Evolutionary conservation across 176 grass and related monocot genomes (phyloP), one percentile per base, ranked within the genome.

Genomic region (Juncus effusus): DNA sequence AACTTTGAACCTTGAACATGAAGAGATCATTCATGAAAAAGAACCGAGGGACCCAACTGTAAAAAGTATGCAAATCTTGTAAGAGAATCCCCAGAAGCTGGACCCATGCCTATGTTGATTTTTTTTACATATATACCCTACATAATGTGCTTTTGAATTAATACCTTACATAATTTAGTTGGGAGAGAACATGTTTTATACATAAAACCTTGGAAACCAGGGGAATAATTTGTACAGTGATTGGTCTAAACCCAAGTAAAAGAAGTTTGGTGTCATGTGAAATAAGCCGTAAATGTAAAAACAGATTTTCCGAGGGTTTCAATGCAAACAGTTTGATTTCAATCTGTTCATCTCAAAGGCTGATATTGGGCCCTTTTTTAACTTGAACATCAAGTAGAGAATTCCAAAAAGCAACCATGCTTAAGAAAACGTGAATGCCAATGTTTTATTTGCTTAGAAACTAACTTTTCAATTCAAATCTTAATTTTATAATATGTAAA

Each of bases 371-470:
- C 54, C 54, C 42, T 72, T 59, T 54, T 36, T 53, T 72, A 59
- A 55, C 54, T 69, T 42, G 12, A 13, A 44, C 50, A 59, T 59
- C 38, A 72, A 72, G 68, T 42, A 41, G 35, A 71, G 53, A 70
- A 70, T 70, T 40, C 55, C 37, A 19, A 13, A 72, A 36, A 59
- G 28, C 68, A 59, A 72, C 14, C 54, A 58, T 72, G 53, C 37
- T 13, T 16, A 13, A 57, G 4, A 57, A 57, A 72, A 72, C 7
- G 38, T 42, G 42, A 59, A n/a, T 45, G 57, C 11, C 39, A 12
- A 52, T 72, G 54, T 42, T 59, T 72, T 16, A 44, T 40, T 42
- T 57, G 54, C 66, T 69, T 38, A 72, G 68, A 59, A 72, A 56
- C 38, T 35, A 6, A 59, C 53, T 59, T 59, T 58, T 11, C 14